These are phyloP conservation scores for Mycena floridula DNA, from an alignment of 768 basidiomycete species.

Conservation along the genomic window DNA sequence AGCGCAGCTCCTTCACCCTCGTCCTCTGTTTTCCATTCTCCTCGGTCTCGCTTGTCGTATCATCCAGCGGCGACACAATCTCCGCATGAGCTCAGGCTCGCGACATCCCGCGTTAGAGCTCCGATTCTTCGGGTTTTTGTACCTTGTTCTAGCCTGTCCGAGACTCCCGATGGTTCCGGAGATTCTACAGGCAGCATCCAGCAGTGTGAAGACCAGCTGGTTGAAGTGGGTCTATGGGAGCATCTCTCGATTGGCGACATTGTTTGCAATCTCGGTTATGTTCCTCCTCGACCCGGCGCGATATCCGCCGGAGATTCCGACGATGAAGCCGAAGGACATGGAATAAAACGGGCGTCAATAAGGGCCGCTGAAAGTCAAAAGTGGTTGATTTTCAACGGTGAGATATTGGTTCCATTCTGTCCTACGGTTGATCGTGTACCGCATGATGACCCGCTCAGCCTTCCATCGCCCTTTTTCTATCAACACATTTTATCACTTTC, in stretches of 20 bases:
- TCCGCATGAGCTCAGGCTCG: constrained; percentile 58
- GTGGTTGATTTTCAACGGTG: constrained; percentile 76
- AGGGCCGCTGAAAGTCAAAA: constrained; percentile 14
- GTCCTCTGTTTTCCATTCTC: constrained; percentile 1
- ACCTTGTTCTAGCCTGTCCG: constrained; percentile 54
- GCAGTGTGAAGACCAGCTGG: constrained; percentile 63
- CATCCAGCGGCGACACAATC: constrained; percentile 21
- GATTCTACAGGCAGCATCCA: constrained; percentile 27
- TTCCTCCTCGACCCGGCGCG: constrained; percentile 35
- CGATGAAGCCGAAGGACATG: background rate
- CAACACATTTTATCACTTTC: constrained; percentile 44
- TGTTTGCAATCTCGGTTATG: constrained; percentile 75
- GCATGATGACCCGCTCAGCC: constrained; percentile 47
- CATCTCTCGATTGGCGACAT: constrained; percentile 75
- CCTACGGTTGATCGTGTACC: constrained; percentile 49
- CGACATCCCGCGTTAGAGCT: constrained; percentile 57
- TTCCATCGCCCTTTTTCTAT: constrained; percentile 77
- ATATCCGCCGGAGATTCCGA: constrained; percentile 2
- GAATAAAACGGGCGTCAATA: background rate
- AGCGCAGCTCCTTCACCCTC: constrained; percentile 32
- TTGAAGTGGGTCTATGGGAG: constrained; percentile 62
- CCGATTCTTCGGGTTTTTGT: constrained; percentile 73
- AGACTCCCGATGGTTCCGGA: constrained; percentile 17
- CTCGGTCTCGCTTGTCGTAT: constrained; percentile 14
- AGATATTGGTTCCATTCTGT: constrained; percentile 51